Percentiles rank a stretch among this genome's conserved stretches.
These are phyloP conservation scores for Orobanche coerulescens DNA, from an alignment of 257 asterid species.

Conservation along the genomic window DNA sequence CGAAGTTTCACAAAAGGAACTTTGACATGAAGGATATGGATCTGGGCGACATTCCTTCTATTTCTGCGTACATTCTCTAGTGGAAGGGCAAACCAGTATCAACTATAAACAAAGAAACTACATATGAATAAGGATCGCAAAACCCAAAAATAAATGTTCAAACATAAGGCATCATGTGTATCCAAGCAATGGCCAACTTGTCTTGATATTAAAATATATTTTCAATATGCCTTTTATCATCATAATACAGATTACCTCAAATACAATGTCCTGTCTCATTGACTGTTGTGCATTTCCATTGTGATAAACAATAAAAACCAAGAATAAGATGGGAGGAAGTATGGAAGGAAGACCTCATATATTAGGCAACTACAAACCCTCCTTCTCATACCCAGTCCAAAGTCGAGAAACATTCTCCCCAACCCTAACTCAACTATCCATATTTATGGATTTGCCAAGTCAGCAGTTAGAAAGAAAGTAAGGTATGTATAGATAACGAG, in stretches of 20 bases:
- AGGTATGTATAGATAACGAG: background rate
- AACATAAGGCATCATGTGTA: background rate
- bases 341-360: background rate
- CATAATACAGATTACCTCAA: background rate
- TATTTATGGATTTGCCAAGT: background rate
- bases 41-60: background rate
- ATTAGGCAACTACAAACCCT: background rate
- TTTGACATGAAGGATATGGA: no score
- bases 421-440: background rate
- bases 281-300: background rate
- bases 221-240: background rate
- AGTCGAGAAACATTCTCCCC: background rate
- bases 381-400: background rate
- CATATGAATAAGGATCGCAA: background rate
- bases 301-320: background rate
- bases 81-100: background rate
- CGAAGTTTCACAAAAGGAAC: no score
- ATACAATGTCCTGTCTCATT: background rate
- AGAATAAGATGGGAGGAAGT: no score
- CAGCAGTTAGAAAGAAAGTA: constrained; percentile 1
- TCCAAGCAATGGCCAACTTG: background rate
- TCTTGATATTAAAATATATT: background rate
- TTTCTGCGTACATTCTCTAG: background rate
- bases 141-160: background rate
- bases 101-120: background rate